Evolutionary conservation across 2,329 filamentous ascomycete genomes (phyloP).

Genomic region (Diaporthe ilicicola): DNA sequence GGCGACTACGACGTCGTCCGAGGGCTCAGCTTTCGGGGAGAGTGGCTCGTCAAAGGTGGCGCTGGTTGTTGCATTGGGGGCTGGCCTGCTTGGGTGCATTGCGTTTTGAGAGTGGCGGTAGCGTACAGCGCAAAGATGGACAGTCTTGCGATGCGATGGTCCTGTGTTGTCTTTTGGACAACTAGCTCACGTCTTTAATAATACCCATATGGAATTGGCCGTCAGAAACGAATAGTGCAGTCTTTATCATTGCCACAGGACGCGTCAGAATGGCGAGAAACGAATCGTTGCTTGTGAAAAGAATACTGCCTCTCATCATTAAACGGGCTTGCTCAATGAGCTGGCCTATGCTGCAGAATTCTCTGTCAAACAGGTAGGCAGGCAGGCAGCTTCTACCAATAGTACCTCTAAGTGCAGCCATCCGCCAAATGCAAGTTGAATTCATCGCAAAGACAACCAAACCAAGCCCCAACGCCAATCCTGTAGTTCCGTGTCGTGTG

Average conservation of each 20-base stretch:
- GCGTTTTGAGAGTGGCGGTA: constrained; percentile 5
- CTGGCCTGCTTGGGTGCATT: constrained; percentile 27
- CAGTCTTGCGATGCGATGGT: no score
- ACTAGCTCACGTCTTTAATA: neutral
- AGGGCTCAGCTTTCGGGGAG: neutral
- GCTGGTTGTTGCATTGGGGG: constrained; percentile 29
- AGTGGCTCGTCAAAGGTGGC: constrained; percentile 23
- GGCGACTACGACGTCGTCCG: neutral
- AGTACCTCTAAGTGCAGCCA: neutral
- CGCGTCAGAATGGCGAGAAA: no score
- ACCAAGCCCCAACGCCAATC: neutral
- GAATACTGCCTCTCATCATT: neutral
- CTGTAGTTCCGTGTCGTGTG: neutral
- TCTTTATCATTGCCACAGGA: neutral
- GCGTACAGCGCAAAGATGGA: neutral
- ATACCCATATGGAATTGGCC: neutral
- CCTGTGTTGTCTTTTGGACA: neutral
- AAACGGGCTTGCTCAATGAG: neutral
- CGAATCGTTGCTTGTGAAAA: neutral
- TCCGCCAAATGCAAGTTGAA: neutral
- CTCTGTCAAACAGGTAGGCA: neutral
- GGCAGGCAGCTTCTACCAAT: neutral
- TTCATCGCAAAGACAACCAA: neutral
- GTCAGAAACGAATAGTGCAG: neutral
- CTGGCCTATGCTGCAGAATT: neutral